Percentiles rank a stretch among this genome's conserved stretches.
Conservation (phyloP, 1,284 basidiomycete genomes). For the Mycosarcoma maydis region DNA sequence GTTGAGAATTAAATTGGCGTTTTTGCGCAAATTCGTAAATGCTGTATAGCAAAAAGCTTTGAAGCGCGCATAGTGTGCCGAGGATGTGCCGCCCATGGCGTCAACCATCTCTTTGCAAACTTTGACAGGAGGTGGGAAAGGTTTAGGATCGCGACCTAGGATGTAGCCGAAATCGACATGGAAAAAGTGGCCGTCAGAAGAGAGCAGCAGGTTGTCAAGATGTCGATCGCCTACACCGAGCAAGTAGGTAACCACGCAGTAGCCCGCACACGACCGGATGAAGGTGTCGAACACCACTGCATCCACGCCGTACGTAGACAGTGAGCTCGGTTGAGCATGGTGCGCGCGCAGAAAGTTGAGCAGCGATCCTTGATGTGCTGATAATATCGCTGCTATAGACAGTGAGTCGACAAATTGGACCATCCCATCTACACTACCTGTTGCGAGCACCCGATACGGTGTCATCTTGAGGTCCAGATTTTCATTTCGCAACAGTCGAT, state of each 20-base stretch:
- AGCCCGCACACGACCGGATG: slow-evolving; percentile 95
- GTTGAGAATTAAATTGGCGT: slow-evolving; percentile 96
- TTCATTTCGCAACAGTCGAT: slow-evolving; percentile 89
- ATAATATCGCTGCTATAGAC: slow-evolving; percentile 90
- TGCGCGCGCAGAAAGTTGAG: slow-evolving; percentile 86
- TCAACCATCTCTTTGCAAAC: slow-evolving; percentile 99
- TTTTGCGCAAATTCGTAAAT: slow-evolving; percentile 89
- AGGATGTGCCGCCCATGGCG: slow-evolving; percentile 84
- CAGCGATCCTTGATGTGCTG: slow-evolving; percentile 76
- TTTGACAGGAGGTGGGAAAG: slow-evolving; percentile 96
- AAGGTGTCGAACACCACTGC: slow-evolving; percentile 94
- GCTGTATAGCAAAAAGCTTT: slow-evolving; percentile 95
- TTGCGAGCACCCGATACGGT: slow-evolving; percentile 93
- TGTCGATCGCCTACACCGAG: slow-evolving; percentile 97
- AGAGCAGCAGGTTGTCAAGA: slow-evolving; percentile 90
- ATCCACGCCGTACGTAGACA: slow-evolving; percentile 91
- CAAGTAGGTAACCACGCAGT: slow-evolving; percentile 96
- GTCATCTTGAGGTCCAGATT: slow-evolving; percentile 92
- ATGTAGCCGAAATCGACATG: slow-evolving; percentile 98
- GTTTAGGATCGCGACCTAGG: slow-evolving; percentile 95
- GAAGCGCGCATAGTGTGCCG: slow-evolving; percentile 90
- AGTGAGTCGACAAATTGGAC: slow-evolving; percentile 94
- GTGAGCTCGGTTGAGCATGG: slow-evolving; percentile 88
- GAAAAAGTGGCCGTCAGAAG: slow-evolving; percentile 82
- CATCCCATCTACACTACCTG: slow-evolving; percentile 92